Base-by-base conservation (phyloP, 805 yeast genomes). In the Starmerella cellae region DNA sequence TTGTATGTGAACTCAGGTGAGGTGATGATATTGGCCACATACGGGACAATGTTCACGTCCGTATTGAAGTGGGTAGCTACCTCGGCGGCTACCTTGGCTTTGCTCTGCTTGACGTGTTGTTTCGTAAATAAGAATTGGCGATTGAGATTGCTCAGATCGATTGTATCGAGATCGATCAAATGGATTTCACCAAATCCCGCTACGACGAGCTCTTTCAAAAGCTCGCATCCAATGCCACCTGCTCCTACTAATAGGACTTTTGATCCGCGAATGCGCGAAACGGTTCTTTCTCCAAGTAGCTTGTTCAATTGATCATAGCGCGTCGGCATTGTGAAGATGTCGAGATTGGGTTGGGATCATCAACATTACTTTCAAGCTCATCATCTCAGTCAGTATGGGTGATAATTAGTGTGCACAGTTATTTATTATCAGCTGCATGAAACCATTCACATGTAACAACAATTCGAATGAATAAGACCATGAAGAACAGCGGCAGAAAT, bases 201-300 rank as follows among this genome's bases (percentile, higher is more conserved):
- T 70, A 91, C 71, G 4, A 96, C 95, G 94, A 97, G 87, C 57
- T 85, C 91, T 63, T 91, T 91, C 58, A 91, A 68, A 85, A 91
- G 87, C 66, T 91, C 99, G 67, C 98, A 91, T 29, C 99, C 99
- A 67, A 91, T 91, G n/a, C 98, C 99, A 59, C 99, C 99, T 1
- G 96, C 87, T 29, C 99, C 99, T 29, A 91, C 98, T 49, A 91
- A 69, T 62, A 91, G 87, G 1, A 87, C 83, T 19, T 46, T 47
- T 10, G 55, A 37, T 1, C 41, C 29, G 4, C 49, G 51, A 16
- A 54, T 43, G 2, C 36, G 20, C 4, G 35, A 20, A 13, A 51
- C 43, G 2, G 53, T 43, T 1, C 33, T 43, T 27, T 46, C 51
- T 38, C 53, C 51, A 2, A 54, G 48, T 17, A 50, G 42, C 28